Conservation (phyloP, 2,329 filamentous ascomycete genomes). For the Sarocladium kiliense region DNA sequence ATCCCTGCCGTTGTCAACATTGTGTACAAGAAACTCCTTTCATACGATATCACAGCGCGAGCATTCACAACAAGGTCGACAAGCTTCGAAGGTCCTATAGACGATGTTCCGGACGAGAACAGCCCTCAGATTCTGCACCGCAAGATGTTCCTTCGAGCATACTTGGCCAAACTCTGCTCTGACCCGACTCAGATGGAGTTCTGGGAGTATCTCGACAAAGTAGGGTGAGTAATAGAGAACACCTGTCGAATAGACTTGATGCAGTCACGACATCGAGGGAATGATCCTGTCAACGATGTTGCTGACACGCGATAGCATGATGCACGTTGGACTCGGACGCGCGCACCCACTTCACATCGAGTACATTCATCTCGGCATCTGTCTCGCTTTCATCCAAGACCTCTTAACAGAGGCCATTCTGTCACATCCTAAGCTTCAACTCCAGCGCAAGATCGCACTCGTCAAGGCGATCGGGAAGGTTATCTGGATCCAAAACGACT, state of each 20-base stretch:
- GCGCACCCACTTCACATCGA: slow-evolving; percentile 71
- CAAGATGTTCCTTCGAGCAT: slow-evolving; percentile 74
- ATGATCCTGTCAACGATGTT: too few relatives aligned
- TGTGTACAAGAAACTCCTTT: slow-evolving; percentile 75
- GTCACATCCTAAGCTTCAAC: slow-evolving; percentile 60
- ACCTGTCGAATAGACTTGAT: slow-evolving; percentile 38
- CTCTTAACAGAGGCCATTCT: slow-evolving; percentile 72
- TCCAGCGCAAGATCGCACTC: slow-evolving; percentile 65
- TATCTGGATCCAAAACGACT: slow-evolving; percentile 83
- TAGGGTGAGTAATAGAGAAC: slow-evolving; percentile 33
- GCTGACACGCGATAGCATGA: slow-evolving; percentile 46
- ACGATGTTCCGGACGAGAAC: slow-evolving; percentile 58
- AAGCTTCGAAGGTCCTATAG: slow-evolving; percentile 62
- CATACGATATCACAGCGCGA: slow-evolving; percentile 76
- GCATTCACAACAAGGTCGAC: slow-evolving; percentile 63
- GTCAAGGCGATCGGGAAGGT: slow-evolving; percentile 75
- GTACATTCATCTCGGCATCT: slow-evolving; percentile 71
- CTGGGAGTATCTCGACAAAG: slow-evolving; percentile 81
- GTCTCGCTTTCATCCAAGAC: slow-evolving; percentile 71
- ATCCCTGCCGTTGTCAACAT: slow-evolving; percentile 81
- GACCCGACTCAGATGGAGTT: slow-evolving; percentile 72
- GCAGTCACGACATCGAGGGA: not conserved
- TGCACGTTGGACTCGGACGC: slow-evolving; percentile 74
- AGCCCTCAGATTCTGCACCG: slow-evolving; percentile 71
- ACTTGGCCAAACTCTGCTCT: slow-evolving; percentile 68